Evolutionary conservation across 1,284 basidiomycete genomes (phyloP).

Genomic region (Exobasidium cylindrosporum): DNA sequence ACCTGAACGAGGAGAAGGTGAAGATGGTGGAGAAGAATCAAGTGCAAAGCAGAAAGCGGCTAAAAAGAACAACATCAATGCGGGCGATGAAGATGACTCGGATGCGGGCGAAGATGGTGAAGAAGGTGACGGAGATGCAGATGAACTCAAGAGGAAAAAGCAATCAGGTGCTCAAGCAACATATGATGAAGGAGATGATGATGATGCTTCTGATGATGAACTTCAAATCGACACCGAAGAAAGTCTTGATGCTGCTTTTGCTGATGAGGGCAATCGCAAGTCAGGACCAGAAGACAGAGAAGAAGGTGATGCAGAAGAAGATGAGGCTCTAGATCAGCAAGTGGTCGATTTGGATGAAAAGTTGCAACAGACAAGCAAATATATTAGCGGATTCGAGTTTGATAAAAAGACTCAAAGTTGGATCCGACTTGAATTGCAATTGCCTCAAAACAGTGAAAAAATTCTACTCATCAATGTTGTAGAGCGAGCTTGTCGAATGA

Average conservation of each 20-base stretch:
- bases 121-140: conserved; percentile 69
- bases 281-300: conserved; percentile 16
- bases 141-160: conserved; percentile 64
- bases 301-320: conserved; percentile 32
- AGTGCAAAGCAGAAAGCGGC: conserved; percentile 12
- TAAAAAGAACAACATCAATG: conserved; percentile 24
- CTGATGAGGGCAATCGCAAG: conserved; percentile 38
- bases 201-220: conserved; percentile 55
- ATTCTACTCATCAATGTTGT: conserved; percentile 54
- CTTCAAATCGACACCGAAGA: conserved; percentile 17
- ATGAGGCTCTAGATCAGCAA: conserved; percentile 50
- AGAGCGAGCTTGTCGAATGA: conserved; percentile 47
- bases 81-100: conserved; percentile 42
- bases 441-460: conserved; percentile 46
- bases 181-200: conserved; percentile 66
- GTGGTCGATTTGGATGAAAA: conserved; percentile 57
- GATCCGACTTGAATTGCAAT: conserved; percentile 51
- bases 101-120: conserved; percentile 27
- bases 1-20: conserved; percentile 53
- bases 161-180: conserved; percentile 69
- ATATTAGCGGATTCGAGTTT: conserved; percentile 70
- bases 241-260: conserved; percentile 19
- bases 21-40: conserved; percentile 13
- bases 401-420: conserved; percentile 61
- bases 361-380: conserved; percentile 61